Evolutionary conservation across 768 basidiomycete genomes (phyloP), one percentile per base, ranked within the genome.

Genomic region (Lactarius quietus): DNA sequence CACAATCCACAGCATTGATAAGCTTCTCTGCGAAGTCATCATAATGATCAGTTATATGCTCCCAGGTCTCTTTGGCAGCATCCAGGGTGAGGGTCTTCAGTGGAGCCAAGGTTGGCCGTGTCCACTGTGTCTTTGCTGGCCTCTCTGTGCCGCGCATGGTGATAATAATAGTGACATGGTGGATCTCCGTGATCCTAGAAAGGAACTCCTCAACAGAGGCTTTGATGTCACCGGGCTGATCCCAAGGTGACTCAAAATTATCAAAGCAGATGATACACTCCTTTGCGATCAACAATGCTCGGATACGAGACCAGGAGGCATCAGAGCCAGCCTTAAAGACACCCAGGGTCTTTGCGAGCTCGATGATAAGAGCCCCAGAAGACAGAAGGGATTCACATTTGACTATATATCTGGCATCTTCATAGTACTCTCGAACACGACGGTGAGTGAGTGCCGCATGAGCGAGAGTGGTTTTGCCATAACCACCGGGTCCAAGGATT

Each of bases 211-310:
- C 57, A 7, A 64, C 52, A 15, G 63, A 45, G 31, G 18, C 10
- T 33, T 31, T 59, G 3, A 29, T 38, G 18, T 33, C 31, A 1
- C 35, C 54, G 12, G 60, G 61, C 39, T 66, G 64, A 57, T 76
- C 71, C 78, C 77, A 78, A 8, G 75, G 73, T 14, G 77, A 77
- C 70, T 80, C 79, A 59, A 80, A 78, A 61, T 79, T 80, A 63
- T 80, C 78, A 8, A 80, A 70, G 23, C 80, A 61, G 29, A 80
- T 43, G 28, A 79, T 38, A 6, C 72, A 61, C 6, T 72, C 74
- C 3, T 69, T 66, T 14, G 64, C 63, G 31, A 70, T 63, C 51
- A 39, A 38, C 23, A 38, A 39, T 15, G 23, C 23, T 7, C 51
- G 36, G 18, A 56, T 35, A 35, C 14, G 35, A 4, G 51, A 18